Evolutionary conservation across 208 protist species (phyloP), one percentile per base, ranked within the genome.

Genomic region (Leishmania lainsoni): DNA sequence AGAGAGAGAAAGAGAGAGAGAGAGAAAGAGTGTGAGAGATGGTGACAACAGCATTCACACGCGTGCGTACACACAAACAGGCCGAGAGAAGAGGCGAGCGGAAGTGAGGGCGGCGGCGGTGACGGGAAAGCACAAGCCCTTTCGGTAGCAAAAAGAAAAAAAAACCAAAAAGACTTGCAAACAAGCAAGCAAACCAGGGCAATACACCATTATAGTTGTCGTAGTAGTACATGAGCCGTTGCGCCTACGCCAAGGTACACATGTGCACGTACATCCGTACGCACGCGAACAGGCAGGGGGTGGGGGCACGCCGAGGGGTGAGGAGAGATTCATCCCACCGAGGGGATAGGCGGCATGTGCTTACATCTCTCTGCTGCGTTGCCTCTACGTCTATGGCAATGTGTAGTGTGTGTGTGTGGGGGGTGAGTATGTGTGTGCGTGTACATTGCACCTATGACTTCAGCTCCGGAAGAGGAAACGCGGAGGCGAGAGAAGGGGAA

Each of bases 161-260:
- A 10, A 76, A 3, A 1, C 58, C 32, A 52, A 29, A 29, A 32
- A 54, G 42, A 75, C 29, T 48, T 29, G 49, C 69, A 81, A 29
- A 81, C 54, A 81, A 39, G 35, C 2, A 76, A 17, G 26, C 9
- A 45, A 59, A 79, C 9, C 35, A 70, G 29, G 56, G 58, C 29
- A 16, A 80, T 39, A 69, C 63, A 69, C n/a, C 42, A n/a, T 75
- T 20, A 75, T 22, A 58, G 26, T 45, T 29, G 39, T 72, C 12
- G 66, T 72, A 72, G 66, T 72, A 49, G 39, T 72, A 72, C 66
- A 72, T 42, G 66, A 49, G 66, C 66, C 66, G 32, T 51, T 49
- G 66, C 66, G 51, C 39, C 39, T 2, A 51, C 66, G 10, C 10
- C 61, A 39, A 14, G 61, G 12, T 29, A 66, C 61, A 66, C 61